Base-by-base conservation (phyloP, 768 basidiomycete genomes). In the Lactarius hengduanensis region DNA sequence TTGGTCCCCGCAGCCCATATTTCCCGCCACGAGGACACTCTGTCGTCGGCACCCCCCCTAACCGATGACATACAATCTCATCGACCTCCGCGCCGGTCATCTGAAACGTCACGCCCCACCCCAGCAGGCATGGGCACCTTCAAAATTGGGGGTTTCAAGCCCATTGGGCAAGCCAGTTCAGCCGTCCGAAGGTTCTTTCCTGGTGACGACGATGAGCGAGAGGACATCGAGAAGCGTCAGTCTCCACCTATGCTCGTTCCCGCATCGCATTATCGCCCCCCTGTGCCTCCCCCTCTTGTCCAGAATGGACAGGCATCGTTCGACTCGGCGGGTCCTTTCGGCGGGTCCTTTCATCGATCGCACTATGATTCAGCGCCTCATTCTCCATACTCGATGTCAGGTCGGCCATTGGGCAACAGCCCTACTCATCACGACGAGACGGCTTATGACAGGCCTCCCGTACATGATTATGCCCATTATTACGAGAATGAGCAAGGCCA, bases 171-270 rank as follows among this genome's bases (percentile, higher is more conserved):
- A 71, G 81, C 83, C 4, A 77, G 70, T 40, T 83, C 87, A 20
- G 77, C 83, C 1, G 79, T 95, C 57, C 89, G 88, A 74, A 83
- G 81, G 71, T 94, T 94, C 77, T 95, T 95, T 73, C 92, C 92
- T 26, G 85, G 83, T 1, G 91, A 93, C 59, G 91, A 93, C 26
- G 90, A 91, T 22, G 81, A 84, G 70, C 80, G 81, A 38, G 71
- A 69, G 20, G 66, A 67, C 62, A 8, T 40, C 60, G 62, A 67
- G 36, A 67, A 67, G n/a, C 62, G 58, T 36, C 66, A 59, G 20
- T 38, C 62, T 47, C 50, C 66, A 26, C 66, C 66, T 38, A 30
- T 63, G 26, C 66, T 67, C 28, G 47, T 67, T 13, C 66, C 66
- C 1, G 66, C 53, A 10, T 55, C 66, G 38, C 66, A 67, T 56